Evolutionary conservation across 2,329 filamentous ascomycete species (phyloP), one percentile per base, ranked within the genome.

Genomic region (Aphanoascus verrucosus): DNA sequence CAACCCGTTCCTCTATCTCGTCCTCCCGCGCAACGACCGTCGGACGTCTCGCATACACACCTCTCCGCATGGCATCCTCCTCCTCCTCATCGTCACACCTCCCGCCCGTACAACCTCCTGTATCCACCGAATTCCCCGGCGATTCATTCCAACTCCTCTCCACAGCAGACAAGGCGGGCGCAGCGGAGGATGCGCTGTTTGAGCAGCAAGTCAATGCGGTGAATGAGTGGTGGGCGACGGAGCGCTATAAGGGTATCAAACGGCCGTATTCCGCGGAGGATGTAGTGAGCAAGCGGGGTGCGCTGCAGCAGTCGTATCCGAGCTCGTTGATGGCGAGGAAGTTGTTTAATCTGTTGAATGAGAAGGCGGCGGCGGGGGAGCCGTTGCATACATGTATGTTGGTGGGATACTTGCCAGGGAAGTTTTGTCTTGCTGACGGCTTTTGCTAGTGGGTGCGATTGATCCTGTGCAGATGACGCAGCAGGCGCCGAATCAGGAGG

Each of bases 381-480:
- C 93, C 93, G 17, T 86, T 97, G 56, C 91, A 97, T 69, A 97
- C 93, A 14, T 90, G 87, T 91, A 74, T 65, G 82, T 72, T 8
- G 28, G 2, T 23, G 12, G 9, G 15, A 15, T n/a, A 2, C 9
- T 32, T 19, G 14, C 8, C 17, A 17, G 55, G 53, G 28, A 23
- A 43, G 28, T 38, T 45, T 17, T 46, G 6, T n/a, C 31, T 34
- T 5, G 12, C 15, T 55, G 28, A 41, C 34, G 34, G 11, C 37
- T 17, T 28, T 41, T n/a, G n/a, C n/a, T 50, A 91, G 87, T 98
- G 86, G 93, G 93, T 62, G 93, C 90, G 56, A 94, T 98, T 71
- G 93, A 98, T 66, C 93, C 93, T n/a, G 83, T 97, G 9, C 93
- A 98, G 73, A 97, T 98, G 93, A 95, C 93, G 47, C 93, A 98